These are phyloP conservation scores for Lachancea fermentati DNA, from an alignment of 805 yeast genomes.

Conservation along the genomic window DNA sequence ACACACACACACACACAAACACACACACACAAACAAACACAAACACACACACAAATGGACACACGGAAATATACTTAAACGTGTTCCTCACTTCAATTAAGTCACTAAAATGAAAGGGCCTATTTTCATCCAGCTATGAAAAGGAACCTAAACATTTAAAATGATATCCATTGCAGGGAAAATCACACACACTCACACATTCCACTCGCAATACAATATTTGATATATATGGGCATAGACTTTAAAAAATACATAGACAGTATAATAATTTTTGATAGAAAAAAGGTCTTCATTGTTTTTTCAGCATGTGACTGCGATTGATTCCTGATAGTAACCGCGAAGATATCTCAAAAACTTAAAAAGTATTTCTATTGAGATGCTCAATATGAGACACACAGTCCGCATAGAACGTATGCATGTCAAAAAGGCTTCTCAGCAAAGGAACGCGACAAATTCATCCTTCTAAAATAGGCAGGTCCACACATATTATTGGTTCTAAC, in stretches of 20 bases:
- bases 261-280: neutral
- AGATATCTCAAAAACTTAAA: no score
- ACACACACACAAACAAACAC: neutral
- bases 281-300: no score
- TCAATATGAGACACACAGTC: no score
- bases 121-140: no score
- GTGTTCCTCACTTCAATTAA: no score
- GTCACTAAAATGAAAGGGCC: no score
- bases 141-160: slow-evolving; percentile 1
- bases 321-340: no score
- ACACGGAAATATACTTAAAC: neutral
- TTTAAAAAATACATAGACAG: neutral
- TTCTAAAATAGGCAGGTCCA: neutral
- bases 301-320: neutral
- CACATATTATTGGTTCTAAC: neutral
- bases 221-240: neutral
- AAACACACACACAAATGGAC: neutral
- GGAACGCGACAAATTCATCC: neutral
- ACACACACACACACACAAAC: no score
- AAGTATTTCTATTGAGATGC: no score
- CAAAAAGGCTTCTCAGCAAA: neutral
- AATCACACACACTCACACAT: neutral
- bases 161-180: neutral
- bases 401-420: no score
- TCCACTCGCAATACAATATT: neutral